phyloP scores from a whole-genome alignment of 2,329 filamentous ascomycete species.

The Pyrenophora teres region DNA sequence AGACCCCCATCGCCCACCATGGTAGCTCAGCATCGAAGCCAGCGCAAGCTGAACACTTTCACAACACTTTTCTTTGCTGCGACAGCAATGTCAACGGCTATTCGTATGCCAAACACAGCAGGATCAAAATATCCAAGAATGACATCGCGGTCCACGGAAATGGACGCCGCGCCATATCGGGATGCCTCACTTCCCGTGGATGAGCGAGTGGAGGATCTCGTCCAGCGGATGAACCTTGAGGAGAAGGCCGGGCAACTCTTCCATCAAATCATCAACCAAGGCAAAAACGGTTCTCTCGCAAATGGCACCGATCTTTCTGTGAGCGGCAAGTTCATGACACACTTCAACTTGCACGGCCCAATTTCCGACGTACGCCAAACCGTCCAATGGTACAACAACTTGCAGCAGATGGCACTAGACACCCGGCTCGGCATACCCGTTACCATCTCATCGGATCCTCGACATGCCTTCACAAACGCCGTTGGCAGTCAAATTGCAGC shows the following conservation, averaged over 20 bases:
- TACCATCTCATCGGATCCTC: constrained; percentile 56
- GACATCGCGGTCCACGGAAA: constrained; percentile 9
- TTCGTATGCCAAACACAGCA: constrained; percentile 10
- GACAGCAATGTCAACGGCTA: constrained; percentile 18
- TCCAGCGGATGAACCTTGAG: constrained; percentile 53
- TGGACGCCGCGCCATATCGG: constrained; percentile 37
- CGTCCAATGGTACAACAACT: constrained; percentile 50
- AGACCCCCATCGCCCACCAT: constrained; percentile 10
- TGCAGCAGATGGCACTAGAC: constrained; percentile 52
- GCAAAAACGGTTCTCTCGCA: constrained; percentile 41
- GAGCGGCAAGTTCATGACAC: constrained; percentile 48
- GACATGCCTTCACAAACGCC: constrained; percentile 53
- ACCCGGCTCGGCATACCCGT: constrained; percentile 57
- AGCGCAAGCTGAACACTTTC: constrained; percentile 19
- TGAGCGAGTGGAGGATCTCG: constrained; percentile 54
- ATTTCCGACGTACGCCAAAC: constrained; percentile 47
- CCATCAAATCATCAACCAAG: constrained; percentile 46
- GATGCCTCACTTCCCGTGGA: constrained; percentile 50
- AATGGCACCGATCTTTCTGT: constrained; percentile 44
- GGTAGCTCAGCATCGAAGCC: constrained; percentile 13
- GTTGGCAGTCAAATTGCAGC: constrained; percentile 52
- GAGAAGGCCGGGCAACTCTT: constrained; percentile 58
- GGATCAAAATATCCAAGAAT: constrained; percentile 4
- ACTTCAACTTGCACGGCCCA: constrained; percentile 55
- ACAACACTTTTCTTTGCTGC: constrained; percentile 20